Base-by-base conservation (phyloP, 805 yeast genomes). In the Torulaspora indica region DNA sequence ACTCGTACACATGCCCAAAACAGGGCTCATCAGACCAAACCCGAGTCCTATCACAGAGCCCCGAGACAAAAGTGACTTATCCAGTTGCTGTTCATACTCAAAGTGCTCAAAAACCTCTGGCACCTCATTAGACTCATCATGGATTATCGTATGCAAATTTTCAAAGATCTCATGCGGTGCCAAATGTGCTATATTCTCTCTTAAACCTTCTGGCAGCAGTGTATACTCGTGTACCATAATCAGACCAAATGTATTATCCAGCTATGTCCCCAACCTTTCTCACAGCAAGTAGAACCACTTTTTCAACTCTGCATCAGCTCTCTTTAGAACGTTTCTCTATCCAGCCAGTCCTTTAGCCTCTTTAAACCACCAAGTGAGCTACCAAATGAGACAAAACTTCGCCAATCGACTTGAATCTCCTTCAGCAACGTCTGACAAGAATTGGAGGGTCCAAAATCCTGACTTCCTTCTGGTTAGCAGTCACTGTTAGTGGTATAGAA, bases 21-120 rank as follows among this genome's bases (percentile, higher is more conserved):
- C 91, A 0, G 87, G 90, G 33, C 87, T 85, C 90, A 85, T 83
- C 25, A 85, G 66, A 1, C 89, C 79, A 59, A 85, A 84, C 0
- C 93, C 91, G 18, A 85, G 67, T 3, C 93, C 95, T 17, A 85
- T 76, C 35, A 85, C 78, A 0, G 90, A 81, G 1, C 79, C 69
- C 8, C 82, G 81, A 0, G 86, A 80, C 44, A 85, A 71, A 28
- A 63, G 46, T 48, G 82, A 79, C 53, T 87, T 72, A 47, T 78
- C 79, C 47, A 85, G 67, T 36, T 81, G 85, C 58, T 82, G 89
- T 52, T 82, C 81, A 60, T 85, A 85, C 43, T 78, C 77, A 69
- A 85, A 82, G 54, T 80, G 84, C 51, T 83, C 89, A 10, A 82
- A 78, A 8, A 74, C 75, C 52, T 80, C 84, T 2, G 53, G 66